Evolutionary conservation across 1,284 basidiomycete species (phyloP).

Genomic region (Neotropicomus parvogracilis): DNA sequence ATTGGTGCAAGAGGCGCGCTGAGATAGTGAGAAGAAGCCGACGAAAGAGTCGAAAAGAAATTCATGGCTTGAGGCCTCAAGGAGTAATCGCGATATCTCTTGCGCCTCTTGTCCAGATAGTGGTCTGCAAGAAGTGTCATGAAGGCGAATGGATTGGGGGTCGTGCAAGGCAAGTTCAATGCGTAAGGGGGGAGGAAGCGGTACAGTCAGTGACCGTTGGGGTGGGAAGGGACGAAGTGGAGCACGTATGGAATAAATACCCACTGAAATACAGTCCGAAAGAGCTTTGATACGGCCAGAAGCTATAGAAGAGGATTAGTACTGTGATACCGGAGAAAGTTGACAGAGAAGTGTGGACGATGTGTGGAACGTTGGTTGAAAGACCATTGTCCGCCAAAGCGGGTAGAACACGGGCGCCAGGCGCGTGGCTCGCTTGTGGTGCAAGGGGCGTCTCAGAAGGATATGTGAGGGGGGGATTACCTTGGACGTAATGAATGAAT

Average conservation of each 20-base stretch:
- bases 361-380: constrained; percentile 21
- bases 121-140: constrained; percentile 32
- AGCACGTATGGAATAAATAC: constrained; percentile 30
- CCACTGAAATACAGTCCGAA: constrained; percentile 23
- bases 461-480: constrained; percentile 31
- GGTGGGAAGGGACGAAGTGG: constrained; percentile 10
- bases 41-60: constrained; percentile 40
- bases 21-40: constrained; percentile 45
- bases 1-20: constrained; percentile 48
- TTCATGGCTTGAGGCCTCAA: constrained; percentile 43
- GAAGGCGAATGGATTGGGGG: constrained; percentile 6
- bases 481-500: constrained; percentile 55
- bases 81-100: constrained; percentile 35
- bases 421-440: constrained; percentile 31
- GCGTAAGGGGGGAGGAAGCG: constrained; percentile 3
- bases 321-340: constrained; percentile 4
- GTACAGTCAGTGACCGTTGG: constrained; percentile 19
- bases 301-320: constrained; percentile 25
- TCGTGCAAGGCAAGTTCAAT: constrained; percentile 3
- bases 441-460: neutral
- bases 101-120: constrained; percentile 43
- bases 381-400: constrained; percentile 24
- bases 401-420: constrained; percentile 13
- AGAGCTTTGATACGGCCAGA: constrained; percentile 27
- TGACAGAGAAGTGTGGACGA: constrained; percentile 19